Evolutionary conservation across 345 rosid species (phyloP).

Genomic region (Salix brachista): DNA sequence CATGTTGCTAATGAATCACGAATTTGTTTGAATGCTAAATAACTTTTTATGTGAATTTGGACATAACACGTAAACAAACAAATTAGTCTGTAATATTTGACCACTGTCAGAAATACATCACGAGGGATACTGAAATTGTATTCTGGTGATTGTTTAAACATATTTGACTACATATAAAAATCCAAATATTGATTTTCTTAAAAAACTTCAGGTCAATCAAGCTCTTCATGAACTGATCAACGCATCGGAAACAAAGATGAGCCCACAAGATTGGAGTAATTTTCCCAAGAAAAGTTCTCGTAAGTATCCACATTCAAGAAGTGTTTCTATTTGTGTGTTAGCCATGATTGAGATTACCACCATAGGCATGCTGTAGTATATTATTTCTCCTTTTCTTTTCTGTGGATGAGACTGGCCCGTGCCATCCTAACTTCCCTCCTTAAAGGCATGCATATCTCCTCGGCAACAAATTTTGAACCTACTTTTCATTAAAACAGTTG

Average conservation of each 20-base stretch:
- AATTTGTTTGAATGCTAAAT: neutral
- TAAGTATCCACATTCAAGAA: conserved; percentile 18
- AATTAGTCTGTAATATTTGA: neutral
- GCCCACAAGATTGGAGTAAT: conserved; percentile 71
- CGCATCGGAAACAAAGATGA: conserved; percentile 54
- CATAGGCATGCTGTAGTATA: neutral
- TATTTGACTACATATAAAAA: neutral
- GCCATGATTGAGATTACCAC: neutral
- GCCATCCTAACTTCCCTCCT: neutral
- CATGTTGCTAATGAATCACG: neutral
- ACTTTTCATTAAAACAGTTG: neutral
- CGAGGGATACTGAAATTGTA: neutral
- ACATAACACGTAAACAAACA: neutral
- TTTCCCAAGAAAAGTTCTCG: conserved; percentile 44
- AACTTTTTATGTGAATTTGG: neutral
- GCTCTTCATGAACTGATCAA: conserved; percentile 65
- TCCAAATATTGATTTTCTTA: neutral
- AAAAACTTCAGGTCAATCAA: conserved; percentile 75
- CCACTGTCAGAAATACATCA: neutral
- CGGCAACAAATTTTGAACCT: neutral
- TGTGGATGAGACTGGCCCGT: neutral
- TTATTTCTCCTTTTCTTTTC: neutral
- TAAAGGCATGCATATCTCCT: neutral
- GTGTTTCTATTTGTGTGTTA: neutral
- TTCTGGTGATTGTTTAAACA: neutral